Conservation (phyloP, 2,329 filamentous ascomycete species). For the Monascus ruber region DNA sequence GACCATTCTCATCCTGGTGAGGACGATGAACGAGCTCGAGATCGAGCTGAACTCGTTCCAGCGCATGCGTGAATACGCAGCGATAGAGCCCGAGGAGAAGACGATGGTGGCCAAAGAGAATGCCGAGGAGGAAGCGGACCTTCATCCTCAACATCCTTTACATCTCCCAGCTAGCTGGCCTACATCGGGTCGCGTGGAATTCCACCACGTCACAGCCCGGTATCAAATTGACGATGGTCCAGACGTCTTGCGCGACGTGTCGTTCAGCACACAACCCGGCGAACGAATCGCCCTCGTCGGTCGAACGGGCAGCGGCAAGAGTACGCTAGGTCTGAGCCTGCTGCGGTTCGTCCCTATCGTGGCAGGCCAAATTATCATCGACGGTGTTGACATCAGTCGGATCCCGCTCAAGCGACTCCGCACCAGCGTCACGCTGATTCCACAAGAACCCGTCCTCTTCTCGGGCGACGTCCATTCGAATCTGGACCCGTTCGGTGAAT, state of each 20-base stretch:
- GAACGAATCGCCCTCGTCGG: conserved; percentile 18
- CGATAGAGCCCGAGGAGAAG: conserved; percentile 14
- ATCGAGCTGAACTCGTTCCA: conserved; percentile 40
- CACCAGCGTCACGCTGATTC: conserved; percentile 46
- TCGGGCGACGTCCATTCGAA: conserved; percentile 48
- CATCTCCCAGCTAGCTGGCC: conserved; percentile 14
- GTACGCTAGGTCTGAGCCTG: conserved; percentile 41
- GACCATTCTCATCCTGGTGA: conserved; percentile 42
- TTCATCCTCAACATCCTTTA: conserved; percentile 1
- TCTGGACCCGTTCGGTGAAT: conserved; percentile 47
- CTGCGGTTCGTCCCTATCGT: conserved; percentile 42
- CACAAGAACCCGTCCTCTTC: conserved; percentile 50
- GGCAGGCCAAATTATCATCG: conserved; percentile 43
- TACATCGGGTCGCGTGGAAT: conserved; percentile 13
- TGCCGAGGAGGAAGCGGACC: neutral
- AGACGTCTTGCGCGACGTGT: conserved; percentile 13
- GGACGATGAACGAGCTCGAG: conserved; percentile 46
- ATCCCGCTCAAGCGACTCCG: conserved; percentile 42
- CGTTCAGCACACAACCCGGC: conserved; percentile 12
- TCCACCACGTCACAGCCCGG: conserved; percentile 13
- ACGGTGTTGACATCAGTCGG: conserved; percentile 45
- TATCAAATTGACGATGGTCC: conserved; percentile 10
- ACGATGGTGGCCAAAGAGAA: no score
- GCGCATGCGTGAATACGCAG: conserved; percentile 13
- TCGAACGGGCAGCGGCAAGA: conserved; percentile 24